phyloP scores from a whole-genome alignment of 331 rosid genomes.

The Acacia concinna region DNA sequence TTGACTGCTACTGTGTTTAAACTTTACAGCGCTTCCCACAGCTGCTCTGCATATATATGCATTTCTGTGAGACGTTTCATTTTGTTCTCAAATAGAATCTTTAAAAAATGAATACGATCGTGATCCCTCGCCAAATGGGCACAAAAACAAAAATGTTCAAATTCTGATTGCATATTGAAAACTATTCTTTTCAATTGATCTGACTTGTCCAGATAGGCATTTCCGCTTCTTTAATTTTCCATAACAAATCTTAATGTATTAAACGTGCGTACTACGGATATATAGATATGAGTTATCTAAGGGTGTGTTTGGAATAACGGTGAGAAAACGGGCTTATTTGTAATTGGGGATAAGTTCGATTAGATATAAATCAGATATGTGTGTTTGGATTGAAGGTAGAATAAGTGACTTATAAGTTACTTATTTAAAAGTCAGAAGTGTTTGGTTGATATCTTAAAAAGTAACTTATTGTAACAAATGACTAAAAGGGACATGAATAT shows the following conservation, averaged over 20 bases:
- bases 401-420: no score
- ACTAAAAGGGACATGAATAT: no score
- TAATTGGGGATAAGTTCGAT: no score
- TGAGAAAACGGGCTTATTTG: no score
- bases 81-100: neutral
- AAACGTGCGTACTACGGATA: neutral
- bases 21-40: slow-evolving; percentile 13
- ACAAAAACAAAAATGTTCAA: neutral
- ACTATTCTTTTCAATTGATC: neutral
- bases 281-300: neutral
- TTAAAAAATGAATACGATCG: neutral
- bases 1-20: neutral
- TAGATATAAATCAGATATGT: no score
- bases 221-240: neutral
- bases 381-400: no score
- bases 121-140: neutral
- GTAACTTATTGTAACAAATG: no score
- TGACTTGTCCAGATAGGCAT: neutral
- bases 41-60: neutral
- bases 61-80: neutral
- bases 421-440: no score
- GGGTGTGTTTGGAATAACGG: no score
- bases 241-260: neutral
- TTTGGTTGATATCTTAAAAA: no score
- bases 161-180: neutral